phyloP scores from a whole-genome alignment of 1,284 basidiomycete genomes.

The Trichosporon sp. region DNA sequence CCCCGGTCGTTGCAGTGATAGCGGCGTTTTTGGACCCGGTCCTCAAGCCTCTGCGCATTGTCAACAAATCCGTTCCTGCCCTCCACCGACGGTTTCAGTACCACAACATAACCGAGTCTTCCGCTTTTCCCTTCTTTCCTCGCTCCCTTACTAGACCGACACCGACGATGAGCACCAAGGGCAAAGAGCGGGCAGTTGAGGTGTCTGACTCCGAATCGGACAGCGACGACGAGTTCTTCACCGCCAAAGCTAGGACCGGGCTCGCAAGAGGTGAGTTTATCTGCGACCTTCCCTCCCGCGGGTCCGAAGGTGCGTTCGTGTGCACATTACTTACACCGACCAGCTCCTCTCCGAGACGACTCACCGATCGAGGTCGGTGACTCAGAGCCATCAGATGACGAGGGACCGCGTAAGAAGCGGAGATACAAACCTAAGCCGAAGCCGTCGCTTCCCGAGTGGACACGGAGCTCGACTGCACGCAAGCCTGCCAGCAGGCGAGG shows the following conservation, averaged over 20 bases:
- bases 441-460: slow-evolving; percentile 25
- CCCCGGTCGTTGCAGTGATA: background rate
- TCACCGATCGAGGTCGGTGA: slow-evolving; percentile 12
- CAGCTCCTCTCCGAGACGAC: background rate
- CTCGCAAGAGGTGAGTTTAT: background rate
- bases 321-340: background rate
- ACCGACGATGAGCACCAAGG: slow-evolving; percentile 32
- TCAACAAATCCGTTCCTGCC: slow-evolving; percentile 21
- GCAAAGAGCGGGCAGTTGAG: slow-evolving; percentile 26
- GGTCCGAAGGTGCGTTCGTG: background rate
- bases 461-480: background rate
- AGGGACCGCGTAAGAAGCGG: background rate
- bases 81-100: slow-evolving; percentile 15
- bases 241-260: slow-evolving; percentile 25
- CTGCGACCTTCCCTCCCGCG: background rate
- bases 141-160: background rate
- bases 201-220: slow-evolving; percentile 31
- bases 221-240: slow-evolving; percentile 44
- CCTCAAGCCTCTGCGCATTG: background rate
- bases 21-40: background rate
- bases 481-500: background rate
- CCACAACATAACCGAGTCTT: slow-evolving; percentile 10
- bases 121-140: background rate
- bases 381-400: slow-evolving; percentile 13
- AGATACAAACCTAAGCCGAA: slow-evolving; percentile 4